Evolutionary conservation across 352 stramenopile species (phyloP).

Genomic region (Pythium brassicae): DNA sequence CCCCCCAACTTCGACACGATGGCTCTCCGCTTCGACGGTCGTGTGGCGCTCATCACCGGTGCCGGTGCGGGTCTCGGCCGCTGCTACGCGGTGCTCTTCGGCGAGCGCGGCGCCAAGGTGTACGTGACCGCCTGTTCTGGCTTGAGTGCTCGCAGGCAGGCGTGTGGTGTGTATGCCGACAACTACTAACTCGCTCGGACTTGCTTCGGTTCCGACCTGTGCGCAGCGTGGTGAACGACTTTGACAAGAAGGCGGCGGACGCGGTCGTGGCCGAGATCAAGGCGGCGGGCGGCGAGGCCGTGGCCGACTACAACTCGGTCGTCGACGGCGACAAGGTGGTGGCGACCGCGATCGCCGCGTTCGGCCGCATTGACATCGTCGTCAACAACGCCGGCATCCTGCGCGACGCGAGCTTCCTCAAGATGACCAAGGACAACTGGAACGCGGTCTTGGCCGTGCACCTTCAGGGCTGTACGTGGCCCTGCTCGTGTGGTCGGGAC

Average conservation of each 20-base stretch:
- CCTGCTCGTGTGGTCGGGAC: neutral
- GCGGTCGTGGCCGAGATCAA: conserved; percentile 79
- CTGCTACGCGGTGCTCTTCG: conserved; percentile 72
- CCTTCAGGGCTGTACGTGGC: conserved; percentile 75
- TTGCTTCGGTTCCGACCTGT: too few relatives aligned
- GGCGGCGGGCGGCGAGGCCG: conserved; percentile 53
- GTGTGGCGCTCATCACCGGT: conserved; percentile 78
- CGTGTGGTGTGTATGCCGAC: too few relatives aligned
- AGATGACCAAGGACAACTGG: conserved; percentile 89
- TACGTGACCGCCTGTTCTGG: conserved; percentile 22
- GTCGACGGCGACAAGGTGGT: conserved; percentile 83
- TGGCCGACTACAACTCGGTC: conserved; percentile 84
- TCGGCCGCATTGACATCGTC: conserved; percentile 78
- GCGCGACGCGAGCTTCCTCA: conserved; percentile 85
- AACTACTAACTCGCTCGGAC: too few relatives aligned
- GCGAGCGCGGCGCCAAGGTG: conserved; percentile 76
- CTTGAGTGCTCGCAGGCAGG: neutral
- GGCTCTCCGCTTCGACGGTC: conserved; percentile 66
- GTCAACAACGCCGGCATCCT: conserved; percentile 95
- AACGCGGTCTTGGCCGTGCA: conserved; percentile 82
- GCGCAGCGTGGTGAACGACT: conserved; percentile 81
- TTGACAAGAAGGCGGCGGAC: conserved; percentile 58
- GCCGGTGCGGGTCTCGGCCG: conserved; percentile 69
- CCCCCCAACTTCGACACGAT: conserved; percentile 14
- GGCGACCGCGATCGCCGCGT: conserved; percentile 60